A percentile compares a stretch with the other conserved stretches of the same genome.
Evolutionary conservation across 202 grass and related monocot genomes (phyloP).

Genomic region (Schoenoplectus triqueter): DNA sequence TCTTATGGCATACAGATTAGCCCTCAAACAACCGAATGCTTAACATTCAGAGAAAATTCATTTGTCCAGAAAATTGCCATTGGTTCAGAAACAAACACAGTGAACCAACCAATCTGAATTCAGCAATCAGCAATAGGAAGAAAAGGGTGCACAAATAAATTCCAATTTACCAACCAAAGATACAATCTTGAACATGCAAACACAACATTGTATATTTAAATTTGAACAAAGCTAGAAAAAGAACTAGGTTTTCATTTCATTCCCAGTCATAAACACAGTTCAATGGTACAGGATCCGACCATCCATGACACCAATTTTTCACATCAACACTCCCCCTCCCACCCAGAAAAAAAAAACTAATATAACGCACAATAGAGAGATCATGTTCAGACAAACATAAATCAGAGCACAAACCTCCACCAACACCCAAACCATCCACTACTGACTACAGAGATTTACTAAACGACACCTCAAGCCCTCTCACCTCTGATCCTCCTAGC

Average conservation of each 20-base stretch:
- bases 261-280: neutral
- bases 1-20: too few species aligned
- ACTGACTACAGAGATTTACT: neutral
- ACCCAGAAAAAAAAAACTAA: neutral
- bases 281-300: neutral
- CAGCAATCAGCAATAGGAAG: too few species aligned
- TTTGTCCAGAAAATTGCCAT: too few species aligned
- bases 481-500: conserved; percentile 68
- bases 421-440: neutral
- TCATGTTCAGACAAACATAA: neutral
- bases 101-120: too few species aligned
- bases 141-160: too few species aligned
- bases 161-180: neutral
- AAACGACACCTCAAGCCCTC: conserved; percentile 47
- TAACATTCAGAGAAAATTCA: too few species aligned
- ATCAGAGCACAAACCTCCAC: too few species aligned
- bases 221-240: neutral
- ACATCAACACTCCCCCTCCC: neutral
- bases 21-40: too few species aligned
- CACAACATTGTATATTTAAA: too few species aligned
- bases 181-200: neutral
- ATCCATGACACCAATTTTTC: neutral
- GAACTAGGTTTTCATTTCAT: conserved; percentile 3
- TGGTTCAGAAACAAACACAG: too few species aligned
- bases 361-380: neutral